phyloP scores from a whole-genome alignment of 768 basidiomycete species.

The Psilocybe azurescens region DNA sequence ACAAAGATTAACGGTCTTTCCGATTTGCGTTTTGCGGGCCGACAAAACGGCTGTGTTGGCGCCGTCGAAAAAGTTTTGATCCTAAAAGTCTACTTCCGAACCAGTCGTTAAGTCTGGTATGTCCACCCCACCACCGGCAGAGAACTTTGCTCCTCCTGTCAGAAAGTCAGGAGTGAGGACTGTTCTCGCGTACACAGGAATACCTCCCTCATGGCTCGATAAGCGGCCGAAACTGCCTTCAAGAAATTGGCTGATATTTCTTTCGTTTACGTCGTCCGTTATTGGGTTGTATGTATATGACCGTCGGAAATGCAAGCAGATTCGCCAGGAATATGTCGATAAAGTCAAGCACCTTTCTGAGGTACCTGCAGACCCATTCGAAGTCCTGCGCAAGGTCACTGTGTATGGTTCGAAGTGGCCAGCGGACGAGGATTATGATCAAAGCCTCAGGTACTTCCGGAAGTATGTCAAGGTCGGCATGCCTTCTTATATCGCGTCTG shows the following conservation, averaged over 20 bases:
- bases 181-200: conserved; percentile 71
- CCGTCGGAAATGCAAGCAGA: conserved; percentile 76
- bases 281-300: conserved; percentile 86
- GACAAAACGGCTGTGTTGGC: conserved; percentile 3
- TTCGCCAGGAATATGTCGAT: conserved; percentile 80
- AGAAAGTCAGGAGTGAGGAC: conserved; percentile 59
- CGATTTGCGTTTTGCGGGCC: not conserved
- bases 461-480: conserved; percentile 92
- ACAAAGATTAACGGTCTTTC: not conserved
- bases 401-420: conserved; percentile 94
- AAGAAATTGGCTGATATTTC: conserved; percentile 94
- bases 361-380: conserved; percentile 65
- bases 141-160: conserved; percentile 25
- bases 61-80: conserved; percentile 11
- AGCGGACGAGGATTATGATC: conserved; percentile 91
- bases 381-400: conserved; percentile 75
- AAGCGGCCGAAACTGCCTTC: conserved; percentile 89
- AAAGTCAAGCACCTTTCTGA: conserved; percentile 82
- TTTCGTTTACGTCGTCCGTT: conserved; percentile 73
- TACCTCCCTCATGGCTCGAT: conserved; percentile 78
- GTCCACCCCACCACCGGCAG: conserved; percentile 8
- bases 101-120: not conserved
- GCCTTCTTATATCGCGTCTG: conserved; percentile 18
- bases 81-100: not conserved
- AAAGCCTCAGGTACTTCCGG: conserved; percentile 87